phyloP scores from a whole-genome alignment of 345 rosid genomes.

The Eucalyptus regnans region DNA sequence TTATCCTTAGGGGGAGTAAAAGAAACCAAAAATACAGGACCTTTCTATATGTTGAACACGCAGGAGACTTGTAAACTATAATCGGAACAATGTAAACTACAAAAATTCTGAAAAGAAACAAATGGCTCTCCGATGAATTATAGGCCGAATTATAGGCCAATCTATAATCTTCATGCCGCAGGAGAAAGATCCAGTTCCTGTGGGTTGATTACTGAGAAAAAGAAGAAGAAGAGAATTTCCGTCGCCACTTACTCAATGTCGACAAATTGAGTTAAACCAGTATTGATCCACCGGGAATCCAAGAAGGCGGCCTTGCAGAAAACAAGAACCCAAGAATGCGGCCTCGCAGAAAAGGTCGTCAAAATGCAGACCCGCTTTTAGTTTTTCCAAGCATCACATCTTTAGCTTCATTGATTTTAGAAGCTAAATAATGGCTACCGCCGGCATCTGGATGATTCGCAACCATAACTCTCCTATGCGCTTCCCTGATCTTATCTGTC shows the following conservation, averaged over 20 bases:
- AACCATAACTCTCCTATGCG: constrained; percentile 55
- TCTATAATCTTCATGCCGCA: background rate
- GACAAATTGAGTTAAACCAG: background rate
- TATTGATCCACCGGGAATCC: background rate
- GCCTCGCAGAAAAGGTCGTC: background rate
- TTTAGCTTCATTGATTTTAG: constrained; percentile 60
- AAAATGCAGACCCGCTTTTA: constrained; percentile 42
- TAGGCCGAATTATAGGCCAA: background rate
- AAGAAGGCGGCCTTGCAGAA: background rate
- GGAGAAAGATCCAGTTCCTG: background rate
- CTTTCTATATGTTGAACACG: background rate
- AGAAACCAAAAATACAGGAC: background rate
- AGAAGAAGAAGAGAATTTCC: background rate
- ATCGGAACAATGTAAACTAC: background rate
- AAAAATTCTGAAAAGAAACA: background rate
- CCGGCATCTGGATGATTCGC: constrained; percentile 76
- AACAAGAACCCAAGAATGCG: background rate
- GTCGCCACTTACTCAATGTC: background rate
- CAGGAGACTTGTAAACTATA: background rate
- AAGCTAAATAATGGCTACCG: constrained; percentile 63
- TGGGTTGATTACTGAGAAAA: background rate
- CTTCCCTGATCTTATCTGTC: constrained; percentile 48
- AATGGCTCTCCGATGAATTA: background rate
- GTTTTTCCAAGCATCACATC: constrained; percentile 51
- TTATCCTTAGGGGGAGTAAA: background rate